These are phyloP conservation scores for Coniella vitis DNA, from an alignment of 2,329 filamentous ascomycete species.

Conservation along the genomic window DNA sequence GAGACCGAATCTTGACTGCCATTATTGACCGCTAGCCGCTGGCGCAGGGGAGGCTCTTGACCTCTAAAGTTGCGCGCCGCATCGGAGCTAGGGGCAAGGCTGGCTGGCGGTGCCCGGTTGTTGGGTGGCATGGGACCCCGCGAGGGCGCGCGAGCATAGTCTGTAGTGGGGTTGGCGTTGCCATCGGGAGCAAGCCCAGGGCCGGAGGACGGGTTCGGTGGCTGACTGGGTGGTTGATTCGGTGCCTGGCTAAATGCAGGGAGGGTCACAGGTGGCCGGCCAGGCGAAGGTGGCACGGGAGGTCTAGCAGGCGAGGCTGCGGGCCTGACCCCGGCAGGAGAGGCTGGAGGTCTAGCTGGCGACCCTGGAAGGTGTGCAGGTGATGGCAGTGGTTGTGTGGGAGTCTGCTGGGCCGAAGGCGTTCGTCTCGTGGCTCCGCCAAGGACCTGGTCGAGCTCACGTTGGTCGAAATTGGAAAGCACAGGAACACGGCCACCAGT, in stretches of 20 bases:
- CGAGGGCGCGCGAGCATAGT: slow-evolving; percentile 21
- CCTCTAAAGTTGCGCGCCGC: slow-evolving; percentile 36
- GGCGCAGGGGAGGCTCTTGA: slow-evolving; percentile 33
- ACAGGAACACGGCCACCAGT: slow-evolving; percentile 78
- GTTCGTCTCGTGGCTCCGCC: slow-evolving; percentile 43
- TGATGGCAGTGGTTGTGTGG: slow-evolving; percentile 16
- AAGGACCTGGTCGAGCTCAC: slow-evolving; percentile 69
- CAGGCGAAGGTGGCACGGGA: slow-evolving; percentile 22
- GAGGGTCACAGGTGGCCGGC: slow-evolving; percentile 19
- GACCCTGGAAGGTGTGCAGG: slow-evolving; percentile 6
- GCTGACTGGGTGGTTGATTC: no score
- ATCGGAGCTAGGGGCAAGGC: slow-evolving; percentile 41
- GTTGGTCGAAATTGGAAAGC: slow-evolving; percentile 73
- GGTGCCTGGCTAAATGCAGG: slow-evolving; percentile 6
- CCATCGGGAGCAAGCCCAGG: slow-evolving; percentile 25
- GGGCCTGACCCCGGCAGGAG: neutral
- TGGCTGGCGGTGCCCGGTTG: slow-evolving; percentile 36
- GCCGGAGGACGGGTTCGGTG: neutral
- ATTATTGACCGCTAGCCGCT: slow-evolving; percentile 43
- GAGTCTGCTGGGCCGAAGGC: slow-evolving; percentile 25
- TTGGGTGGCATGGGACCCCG: slow-evolving; percentile 25
- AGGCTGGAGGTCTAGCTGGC: neutral
- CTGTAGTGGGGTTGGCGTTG: slow-evolving; percentile 15
- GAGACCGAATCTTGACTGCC: slow-evolving; percentile 53
- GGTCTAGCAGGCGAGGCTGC: slow-evolving; percentile 11